phyloP scores from a whole-genome alignment of 164 flowering plant species.

The Nymphaea thermarum region DNA sequence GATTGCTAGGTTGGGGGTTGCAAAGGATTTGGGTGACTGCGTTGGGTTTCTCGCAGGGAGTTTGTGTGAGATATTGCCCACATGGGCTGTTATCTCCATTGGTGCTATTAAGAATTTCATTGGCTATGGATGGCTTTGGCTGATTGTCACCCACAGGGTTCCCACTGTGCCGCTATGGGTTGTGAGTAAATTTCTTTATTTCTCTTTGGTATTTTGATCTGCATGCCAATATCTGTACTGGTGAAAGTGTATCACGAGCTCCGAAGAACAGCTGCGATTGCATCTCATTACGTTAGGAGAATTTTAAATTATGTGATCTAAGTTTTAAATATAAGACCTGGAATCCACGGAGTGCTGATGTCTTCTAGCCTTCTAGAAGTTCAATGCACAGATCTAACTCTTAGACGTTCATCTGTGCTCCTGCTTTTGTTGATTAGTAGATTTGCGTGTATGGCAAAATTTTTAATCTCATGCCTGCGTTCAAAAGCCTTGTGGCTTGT shows the following conservation, averaged over 20 bases:
- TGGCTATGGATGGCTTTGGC: conserved; percentile 53
- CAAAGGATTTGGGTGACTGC: conserved; percentile 42
- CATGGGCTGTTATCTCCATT: conserved; percentile 28
- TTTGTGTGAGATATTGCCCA: conserved; percentile 32
- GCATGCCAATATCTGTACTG: neutral
- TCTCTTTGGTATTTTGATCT: neutral
- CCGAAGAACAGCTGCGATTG: too few species aligned
- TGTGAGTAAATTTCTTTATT: conserved; percentile 15
- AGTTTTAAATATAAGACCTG: too few species aligned
- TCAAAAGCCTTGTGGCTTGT: neutral
- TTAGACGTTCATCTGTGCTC: too few species aligned
- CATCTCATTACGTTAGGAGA: too few species aligned
- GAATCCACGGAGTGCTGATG: too few species aligned
- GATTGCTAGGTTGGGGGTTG: conserved; percentile 37
- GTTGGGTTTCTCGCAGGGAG: conserved; percentile 36
- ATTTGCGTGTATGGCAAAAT: too few species aligned
- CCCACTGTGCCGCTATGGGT: conserved; percentile 39
- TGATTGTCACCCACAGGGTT: conserved; percentile 17
- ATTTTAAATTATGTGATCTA: too few species aligned
- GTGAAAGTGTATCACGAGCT: too few species aligned
- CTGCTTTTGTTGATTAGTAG: too few species aligned
- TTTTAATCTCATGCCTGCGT: neutral
- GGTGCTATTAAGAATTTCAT: conserved; percentile 34
- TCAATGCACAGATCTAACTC: too few species aligned
- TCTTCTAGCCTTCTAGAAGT: too few species aligned